These are phyloP conservation scores for Trichoderma virens DNA, from an alignment of 495 filamentous ascomycete species.

Conservation along the genomic window DNA sequence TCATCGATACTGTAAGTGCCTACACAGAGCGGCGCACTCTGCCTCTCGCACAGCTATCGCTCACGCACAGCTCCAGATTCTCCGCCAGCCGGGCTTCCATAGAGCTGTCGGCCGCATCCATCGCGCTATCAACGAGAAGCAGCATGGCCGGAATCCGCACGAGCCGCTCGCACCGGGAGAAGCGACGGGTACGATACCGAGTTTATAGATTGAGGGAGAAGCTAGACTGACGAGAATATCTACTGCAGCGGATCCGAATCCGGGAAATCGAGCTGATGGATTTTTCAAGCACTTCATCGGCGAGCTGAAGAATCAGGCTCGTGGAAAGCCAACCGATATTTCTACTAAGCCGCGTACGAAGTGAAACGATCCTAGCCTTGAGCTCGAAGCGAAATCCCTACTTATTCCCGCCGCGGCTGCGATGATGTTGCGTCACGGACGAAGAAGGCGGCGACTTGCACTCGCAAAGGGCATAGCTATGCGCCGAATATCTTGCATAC, in stretches of 20 bases:
- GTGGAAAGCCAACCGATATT: conserved; percentile 24
- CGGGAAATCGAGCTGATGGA: not conserved
- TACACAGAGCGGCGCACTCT: too few species aligned
- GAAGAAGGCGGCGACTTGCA: too few species aligned
- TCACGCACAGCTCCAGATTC: conserved; percentile 77
- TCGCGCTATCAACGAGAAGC: conserved; percentile 27
- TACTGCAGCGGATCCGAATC: conserved; percentile 12
- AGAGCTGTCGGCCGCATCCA: conserved; percentile 34
- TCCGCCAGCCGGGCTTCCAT: conserved; percentile 31
- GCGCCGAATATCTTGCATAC: too few species aligned
- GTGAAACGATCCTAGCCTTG: conserved; percentile 2
- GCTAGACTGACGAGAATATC: not conserved
- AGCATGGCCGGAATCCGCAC: conserved; percentile 31
- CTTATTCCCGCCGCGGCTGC: too few species aligned
- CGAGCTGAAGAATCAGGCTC: conserved; percentile 31
- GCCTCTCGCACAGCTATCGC: not conserved
- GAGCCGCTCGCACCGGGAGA: conserved; percentile 36
- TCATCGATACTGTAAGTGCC: conserved; percentile 5
- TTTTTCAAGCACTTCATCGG: conserved; percentile 31
- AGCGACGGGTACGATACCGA: conserved; percentile 25
- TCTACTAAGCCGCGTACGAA: conserved; percentile 15
- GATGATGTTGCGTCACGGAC: too few species aligned
- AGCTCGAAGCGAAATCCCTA: not conserved
- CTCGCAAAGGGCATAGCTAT: too few species aligned
- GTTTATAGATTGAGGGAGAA: not conserved